Evolutionary conservation across 148 eudicot species (phyloP), one percentile per base, ranked within the genome.

Genomic region (Vaccinium vitisidaea): DNA sequence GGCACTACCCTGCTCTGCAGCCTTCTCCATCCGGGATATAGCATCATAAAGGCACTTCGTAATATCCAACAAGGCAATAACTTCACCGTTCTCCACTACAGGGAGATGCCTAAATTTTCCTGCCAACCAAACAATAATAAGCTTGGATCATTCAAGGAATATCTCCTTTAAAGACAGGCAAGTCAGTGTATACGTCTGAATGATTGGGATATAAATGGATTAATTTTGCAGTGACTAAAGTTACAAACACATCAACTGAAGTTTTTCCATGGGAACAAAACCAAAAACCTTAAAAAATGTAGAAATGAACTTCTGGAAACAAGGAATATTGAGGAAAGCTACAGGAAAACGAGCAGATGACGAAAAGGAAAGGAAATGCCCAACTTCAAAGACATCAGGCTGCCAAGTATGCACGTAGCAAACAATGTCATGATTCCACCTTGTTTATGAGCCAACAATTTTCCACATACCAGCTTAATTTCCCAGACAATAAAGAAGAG

Each of bases 21-120:
- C 99, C 83, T 94, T 97, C 90, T 97, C 98, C 98, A 97, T 91
- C 80, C 98, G 90, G 82, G 99, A 90, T 84, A 97, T 95, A 84
- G 99, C 98, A 93, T 94, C 98, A 91, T 90, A 97, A n/a, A 97
- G 92, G 88, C 99, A 97, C 90, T 91, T 97, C 8, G 99, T 92
- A 67, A 97, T 97, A 89, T 97, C 99, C 91, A 97, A 88, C 85
- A 97, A 70, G 3, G 98, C 99, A 87, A 93, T 95, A 84, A 97
- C 99, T 92, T 97, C 99, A 58, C 98, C 99, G 75, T 97, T 95
- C 91, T 97, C 99, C 73, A 97, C 99, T 84, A 97, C 99, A 63
- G 98, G 98, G 77, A 97, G 98, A 85, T 97, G 99, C 86, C 99
- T 92, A 77, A 97, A 97, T 85, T 95, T 97, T 85, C 98, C 99